Conservation (phyloP, 2,329 filamentous ascomycete species). For the Fusarium paranaense region DNA sequence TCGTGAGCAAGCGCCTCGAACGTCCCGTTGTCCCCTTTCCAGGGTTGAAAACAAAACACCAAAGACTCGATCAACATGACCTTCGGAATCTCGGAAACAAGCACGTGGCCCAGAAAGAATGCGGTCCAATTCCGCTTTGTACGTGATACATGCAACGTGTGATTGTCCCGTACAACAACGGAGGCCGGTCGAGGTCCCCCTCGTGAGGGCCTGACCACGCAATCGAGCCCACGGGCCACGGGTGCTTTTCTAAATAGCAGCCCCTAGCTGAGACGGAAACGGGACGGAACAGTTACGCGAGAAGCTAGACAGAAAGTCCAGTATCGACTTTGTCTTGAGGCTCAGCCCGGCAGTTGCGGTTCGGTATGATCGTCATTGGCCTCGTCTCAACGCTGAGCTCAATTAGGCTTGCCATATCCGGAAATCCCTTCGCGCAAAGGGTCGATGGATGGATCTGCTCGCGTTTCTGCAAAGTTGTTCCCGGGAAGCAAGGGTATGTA, state of each 20-base stretch:
- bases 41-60: background rate
- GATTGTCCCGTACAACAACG: background rate
- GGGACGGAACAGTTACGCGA: background rate
- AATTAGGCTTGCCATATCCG: background rate
- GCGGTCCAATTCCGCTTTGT: background rate
- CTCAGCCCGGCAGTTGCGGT: conserved; percentile 15
- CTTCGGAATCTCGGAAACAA: background rate
- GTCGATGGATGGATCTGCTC: background rate
- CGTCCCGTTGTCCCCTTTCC: background rate
- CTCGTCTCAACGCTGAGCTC: background rate
- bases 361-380: conserved; percentile 7
- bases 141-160: conserved; percentile 9
- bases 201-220: conserved; percentile 4
- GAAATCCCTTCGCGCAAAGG: conserved; percentile 1
- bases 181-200: background rate
- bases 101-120: background rate
- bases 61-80: background rate
- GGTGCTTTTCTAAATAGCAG: background rate
- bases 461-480: background rate
- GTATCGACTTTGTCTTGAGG: background rate
- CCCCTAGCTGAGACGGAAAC: conserved; percentile 1
- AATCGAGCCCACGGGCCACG: background rate
- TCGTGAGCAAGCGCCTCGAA: background rate
- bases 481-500: background rate
- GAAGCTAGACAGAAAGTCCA: background rate